Evolutionary conservation across 2,329 filamentous ascomycete species (phyloP).

Genomic region (Teratosphaeria nubilosa): DNA sequence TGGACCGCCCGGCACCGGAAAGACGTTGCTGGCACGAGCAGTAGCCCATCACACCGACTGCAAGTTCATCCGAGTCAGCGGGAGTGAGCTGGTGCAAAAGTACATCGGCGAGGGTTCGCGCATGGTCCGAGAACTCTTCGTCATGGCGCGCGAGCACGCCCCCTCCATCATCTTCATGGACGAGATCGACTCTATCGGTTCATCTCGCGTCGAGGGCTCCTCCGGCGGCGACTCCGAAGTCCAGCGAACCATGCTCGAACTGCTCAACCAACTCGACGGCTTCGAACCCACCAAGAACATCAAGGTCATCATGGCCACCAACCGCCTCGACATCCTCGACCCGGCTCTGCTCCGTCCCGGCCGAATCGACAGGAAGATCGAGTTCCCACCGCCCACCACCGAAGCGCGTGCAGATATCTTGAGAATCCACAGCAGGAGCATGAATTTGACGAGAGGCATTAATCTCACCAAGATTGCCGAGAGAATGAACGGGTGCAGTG

Average conservation of each 20-base stretch:
- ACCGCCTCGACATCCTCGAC: slow-evolving; percentile 93
- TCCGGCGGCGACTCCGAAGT: slow-evolving; percentile 96
- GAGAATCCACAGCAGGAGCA: slow-evolving; percentile 92
- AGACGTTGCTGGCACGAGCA: slow-evolving; percentile 87
- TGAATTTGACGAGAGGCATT: slow-evolving; percentile 97
- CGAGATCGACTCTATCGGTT: slow-evolving; percentile 98
- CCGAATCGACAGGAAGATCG: slow-evolving; percentile 96
- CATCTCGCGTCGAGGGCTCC: slow-evolving; percentile 88
- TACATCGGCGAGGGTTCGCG: slow-evolving; percentile 97
- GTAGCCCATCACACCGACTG: slow-evolving; percentile 98
- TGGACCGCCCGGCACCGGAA: slow-evolving; percentile 91
- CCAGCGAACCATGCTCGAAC: slow-evolving; percentile 95
- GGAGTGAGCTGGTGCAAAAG: slow-evolving; percentile 94
- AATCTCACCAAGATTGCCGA: slow-evolving; percentile 97
- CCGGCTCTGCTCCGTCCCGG: slow-evolving; percentile 91
- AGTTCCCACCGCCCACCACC: slow-evolving; percentile 93
- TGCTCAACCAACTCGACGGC: slow-evolving; percentile 95
- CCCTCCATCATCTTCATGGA: slow-evolving; percentile 99
- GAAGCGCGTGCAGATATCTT: slow-evolving; percentile 96
- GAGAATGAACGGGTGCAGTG: slow-evolving; percentile 99
- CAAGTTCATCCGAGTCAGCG: slow-evolving; percentile 96
- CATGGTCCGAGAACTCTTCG: slow-evolving; percentile 98
- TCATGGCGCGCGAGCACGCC: slow-evolving; percentile 97
- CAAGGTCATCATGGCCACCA: slow-evolving; percentile 99
- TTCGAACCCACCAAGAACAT: slow-evolving; percentile 96